These are phyloP conservation scores for Thalassiosira pacifica DNA, from an alignment of 352 stramenopile species.

Conservation along the genomic window DNA sequence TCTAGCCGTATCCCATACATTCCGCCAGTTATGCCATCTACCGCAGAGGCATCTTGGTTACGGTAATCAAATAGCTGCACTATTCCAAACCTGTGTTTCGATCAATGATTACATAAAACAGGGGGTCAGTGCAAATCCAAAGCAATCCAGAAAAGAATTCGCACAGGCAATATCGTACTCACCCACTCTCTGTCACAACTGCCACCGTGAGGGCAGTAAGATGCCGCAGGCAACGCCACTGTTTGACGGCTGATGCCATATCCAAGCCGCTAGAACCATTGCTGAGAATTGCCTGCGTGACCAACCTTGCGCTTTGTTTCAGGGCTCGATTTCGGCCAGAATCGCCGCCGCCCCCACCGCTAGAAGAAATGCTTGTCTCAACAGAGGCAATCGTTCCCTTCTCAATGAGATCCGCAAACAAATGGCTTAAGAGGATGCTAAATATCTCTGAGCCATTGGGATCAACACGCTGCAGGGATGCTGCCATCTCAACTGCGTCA, in stretches of 20 bases:
- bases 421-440: conserved; percentile 79
- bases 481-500: conserved; percentile 78
- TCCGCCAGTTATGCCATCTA: conserved; percentile 76
- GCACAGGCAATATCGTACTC: too few species aligned
- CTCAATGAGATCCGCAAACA: conserved; percentile 82
- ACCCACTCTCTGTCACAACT: conserved; percentile 79
- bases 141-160: too few species aligned
- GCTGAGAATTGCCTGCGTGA: conserved; percentile 82
- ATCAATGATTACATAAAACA: too few species aligned
- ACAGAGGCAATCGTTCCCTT: conserved; percentile 70
- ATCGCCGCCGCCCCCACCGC: conserved; percentile 20
- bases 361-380: conserved; percentile 45
- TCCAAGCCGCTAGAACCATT: conserved; percentile 68
- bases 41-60: conserved; percentile 65
- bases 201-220: conserved; percentile 77
- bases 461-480: conserved; percentile 81
- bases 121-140: not conserved
- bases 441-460: conserved; percentile 84
- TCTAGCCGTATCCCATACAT: conserved; percentile 82
- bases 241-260: conserved; percentile 77
- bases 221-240: conserved; percentile 82
- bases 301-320: conserved; percentile 82
- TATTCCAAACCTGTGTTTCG: conserved; percentile 67
- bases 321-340: conserved; percentile 65
- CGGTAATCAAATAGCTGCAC: conserved; percentile 80